Conservation (phyloP, 2,329 filamentous ascomycete species). For the Cercospora beticola region DNA sequence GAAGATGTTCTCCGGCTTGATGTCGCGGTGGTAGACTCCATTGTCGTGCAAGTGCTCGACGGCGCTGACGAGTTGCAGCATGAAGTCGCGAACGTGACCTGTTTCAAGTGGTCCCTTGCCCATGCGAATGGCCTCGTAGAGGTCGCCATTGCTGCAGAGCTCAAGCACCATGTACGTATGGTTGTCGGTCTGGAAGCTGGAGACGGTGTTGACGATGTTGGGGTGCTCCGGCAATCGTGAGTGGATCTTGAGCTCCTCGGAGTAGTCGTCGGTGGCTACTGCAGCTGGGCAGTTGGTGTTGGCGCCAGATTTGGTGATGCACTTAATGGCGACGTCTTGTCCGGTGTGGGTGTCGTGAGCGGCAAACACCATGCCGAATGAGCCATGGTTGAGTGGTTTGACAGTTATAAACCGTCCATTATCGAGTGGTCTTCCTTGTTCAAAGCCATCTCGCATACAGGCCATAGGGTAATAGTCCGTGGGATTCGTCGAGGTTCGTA, state of each 20-base stretch:
- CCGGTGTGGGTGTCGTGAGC: conserved; percentile 76
- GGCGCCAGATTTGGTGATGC: conserved; percentile 78
- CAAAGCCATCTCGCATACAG: conserved; percentile 81
- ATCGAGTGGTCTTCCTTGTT: conserved; percentile 74
- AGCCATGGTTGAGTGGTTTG: conserved; percentile 95
- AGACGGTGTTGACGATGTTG: conserved; percentile 89
- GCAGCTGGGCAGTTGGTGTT: conserved; percentile 60
- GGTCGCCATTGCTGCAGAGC: conserved; percentile 90
- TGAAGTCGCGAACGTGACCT: conserved; percentile 94
- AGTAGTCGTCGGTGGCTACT: conserved; percentile 76
- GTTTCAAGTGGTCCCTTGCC: conserved; percentile 88
- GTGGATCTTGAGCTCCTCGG: conserved; percentile 79
- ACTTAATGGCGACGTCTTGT: conserved; percentile 90
- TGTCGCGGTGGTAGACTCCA: conserved; percentile 93
- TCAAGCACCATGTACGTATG: conserved; percentile 93
- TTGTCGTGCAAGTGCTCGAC: conserved; percentile 88
- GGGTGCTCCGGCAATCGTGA: conserved; percentile 73
- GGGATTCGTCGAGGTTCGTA: conserved; percentile 17
- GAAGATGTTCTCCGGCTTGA: conserved; percentile 99
- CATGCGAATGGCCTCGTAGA: conserved; percentile 94
- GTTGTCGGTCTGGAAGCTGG: conserved; percentile 87
- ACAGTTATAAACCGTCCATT: conserved; percentile 82
- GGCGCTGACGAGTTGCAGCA: conserved; percentile 88
- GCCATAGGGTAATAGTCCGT: conserved; percentile 58
- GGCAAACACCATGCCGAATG: conserved; percentile 97